These are phyloP conservation scores for Pontederia paniculata DNA, from an alignment of 176 grass and related monocot genomes.

Conservation along the genomic window DNA sequence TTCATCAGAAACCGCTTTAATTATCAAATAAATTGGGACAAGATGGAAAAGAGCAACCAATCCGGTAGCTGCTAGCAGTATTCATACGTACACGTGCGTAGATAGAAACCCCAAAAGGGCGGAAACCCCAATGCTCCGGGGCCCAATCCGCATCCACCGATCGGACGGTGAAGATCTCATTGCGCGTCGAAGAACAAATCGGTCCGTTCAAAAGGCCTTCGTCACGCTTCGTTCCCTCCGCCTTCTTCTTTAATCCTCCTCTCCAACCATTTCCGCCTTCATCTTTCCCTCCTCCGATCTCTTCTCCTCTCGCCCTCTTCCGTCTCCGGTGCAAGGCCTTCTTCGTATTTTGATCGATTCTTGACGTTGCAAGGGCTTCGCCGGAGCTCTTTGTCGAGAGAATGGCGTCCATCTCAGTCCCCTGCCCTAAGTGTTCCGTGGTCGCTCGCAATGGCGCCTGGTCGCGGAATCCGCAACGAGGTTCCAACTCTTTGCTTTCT, in stretches of 20 bases:
- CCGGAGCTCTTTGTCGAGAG: not conserved
- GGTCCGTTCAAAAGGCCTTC: no score
- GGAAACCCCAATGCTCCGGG: no score
- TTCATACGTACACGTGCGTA: no score
- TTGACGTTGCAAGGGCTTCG: not conserved
- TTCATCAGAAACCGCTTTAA: no score
- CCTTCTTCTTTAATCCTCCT: conserved; percentile 17
- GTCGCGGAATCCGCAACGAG: not conserved
- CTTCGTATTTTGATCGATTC: not conserved
- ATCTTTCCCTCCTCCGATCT: not conserved
- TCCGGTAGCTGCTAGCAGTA: no score
- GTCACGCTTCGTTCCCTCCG: conserved; percentile 33
- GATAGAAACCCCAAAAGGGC: no score
- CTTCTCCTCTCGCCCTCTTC: not conserved
- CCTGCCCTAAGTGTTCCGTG: conserved; percentile 32
- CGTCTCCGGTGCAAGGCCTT: not conserved
- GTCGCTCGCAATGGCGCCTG: not conserved
- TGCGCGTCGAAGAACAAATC: no score
- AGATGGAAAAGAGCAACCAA: no score
- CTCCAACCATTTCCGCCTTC: conserved; percentile 2
- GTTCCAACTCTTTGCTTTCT: not conserved
- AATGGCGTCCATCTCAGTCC: conserved; percentile 38
- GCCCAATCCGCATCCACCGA: no score
- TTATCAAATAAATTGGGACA: no score
- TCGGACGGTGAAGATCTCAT: no score